Evolutionary conservation across 2,329 filamentous ascomycete genomes (phyloP).

Genomic region (Thelonectria olida): DNA sequence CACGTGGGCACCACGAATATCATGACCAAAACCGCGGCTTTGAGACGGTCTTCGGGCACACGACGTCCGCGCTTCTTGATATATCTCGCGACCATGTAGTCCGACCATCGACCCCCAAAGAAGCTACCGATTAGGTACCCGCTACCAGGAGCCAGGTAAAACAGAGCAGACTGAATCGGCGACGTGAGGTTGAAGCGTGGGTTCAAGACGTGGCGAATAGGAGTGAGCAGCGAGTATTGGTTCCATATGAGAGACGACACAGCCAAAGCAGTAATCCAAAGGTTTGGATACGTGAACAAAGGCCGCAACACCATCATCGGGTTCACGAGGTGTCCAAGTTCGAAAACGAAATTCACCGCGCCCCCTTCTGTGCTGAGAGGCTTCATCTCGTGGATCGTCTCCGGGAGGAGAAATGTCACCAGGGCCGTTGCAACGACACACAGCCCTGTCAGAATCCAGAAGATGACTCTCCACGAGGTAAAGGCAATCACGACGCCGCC

Average conservation of each 20-base stretch:
- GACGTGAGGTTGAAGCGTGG: constrained; percentile 72
- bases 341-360: neutral
- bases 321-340: constrained; percentile 2
- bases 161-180: constrained; percentile 72
- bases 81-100: constrained; percentile 70
- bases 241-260: constrained; percentile 74
- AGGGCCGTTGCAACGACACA: constrained; percentile 64
- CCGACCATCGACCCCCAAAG: constrained; percentile 74
- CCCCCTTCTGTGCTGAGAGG: constrained; percentile 11
- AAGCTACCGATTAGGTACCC: constrained; percentile 75
- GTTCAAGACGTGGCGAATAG: constrained; percentile 76
- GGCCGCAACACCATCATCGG: constrained; percentile 13
- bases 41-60: constrained; percentile 71
- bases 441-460: constrained; percentile 74
- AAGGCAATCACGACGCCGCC: constrained; percentile 77
- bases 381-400: constrained; percentile 65
- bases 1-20: constrained; percentile 63
- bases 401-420: constrained; percentile 69
- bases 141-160: constrained; percentile 75
- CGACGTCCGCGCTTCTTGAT: constrained; percentile 64
- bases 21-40: constrained; percentile 63
- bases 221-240: constrained; percentile 74
- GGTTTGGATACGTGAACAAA: constrained; percentile 64
- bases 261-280: constrained; percentile 66
- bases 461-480: constrained; percentile 72